Evolutionary conservation across 129 eudicot species (phyloP).

Genomic region (Ambrosia trifida): DNA sequence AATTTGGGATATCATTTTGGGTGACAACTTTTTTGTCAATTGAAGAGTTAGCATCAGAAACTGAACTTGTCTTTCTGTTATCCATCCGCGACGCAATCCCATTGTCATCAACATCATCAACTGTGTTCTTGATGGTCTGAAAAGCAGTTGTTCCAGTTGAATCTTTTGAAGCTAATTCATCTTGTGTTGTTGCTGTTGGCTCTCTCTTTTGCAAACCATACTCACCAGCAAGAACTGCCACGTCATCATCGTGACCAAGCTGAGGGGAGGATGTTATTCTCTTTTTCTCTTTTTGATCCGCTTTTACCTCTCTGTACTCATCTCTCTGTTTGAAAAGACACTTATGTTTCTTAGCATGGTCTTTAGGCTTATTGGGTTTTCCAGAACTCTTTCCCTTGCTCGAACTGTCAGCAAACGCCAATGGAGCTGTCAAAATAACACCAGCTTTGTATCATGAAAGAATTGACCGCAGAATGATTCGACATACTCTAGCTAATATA

Average conservation of each 20-base stretch:
- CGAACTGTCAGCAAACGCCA: constrained; percentile 74
- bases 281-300: constrained; percentile 26
- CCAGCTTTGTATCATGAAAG: constrained; percentile 18
- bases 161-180: constrained; percentile 22
- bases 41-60: too few relatives aligned
- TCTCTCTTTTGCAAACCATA: constrained; percentile 51
- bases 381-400: constrained; percentile 66
- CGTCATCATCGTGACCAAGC: constrained; percentile 41
- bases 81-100: constrained; percentile 17
- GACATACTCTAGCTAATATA: too few relatives aligned
- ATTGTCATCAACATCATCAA: constrained; percentile 25
- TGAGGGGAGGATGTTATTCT: constrained; percentile 37
- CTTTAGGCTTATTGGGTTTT: constrained; percentile 58
- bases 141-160: constrained; percentile 18
- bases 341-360: constrained; percentile 66
- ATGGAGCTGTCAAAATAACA: constrained; percentile 62
- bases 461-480: not conserved
- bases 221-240: constrained; percentile 36
- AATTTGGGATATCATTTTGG: constrained; percentile 17
- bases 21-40: constrained; percentile 20
- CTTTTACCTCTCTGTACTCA: constrained; percentile 40
- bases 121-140: constrained; percentile 25
- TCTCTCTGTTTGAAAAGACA: constrained; percentile 77
- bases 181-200: constrained; percentile 24
- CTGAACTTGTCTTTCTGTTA: constrained; percentile 19